Evolutionary conservation across 2,329 filamentous ascomycete genomes (phyloP).

Genomic region (Ophiosphaerella korrae): DNA sequence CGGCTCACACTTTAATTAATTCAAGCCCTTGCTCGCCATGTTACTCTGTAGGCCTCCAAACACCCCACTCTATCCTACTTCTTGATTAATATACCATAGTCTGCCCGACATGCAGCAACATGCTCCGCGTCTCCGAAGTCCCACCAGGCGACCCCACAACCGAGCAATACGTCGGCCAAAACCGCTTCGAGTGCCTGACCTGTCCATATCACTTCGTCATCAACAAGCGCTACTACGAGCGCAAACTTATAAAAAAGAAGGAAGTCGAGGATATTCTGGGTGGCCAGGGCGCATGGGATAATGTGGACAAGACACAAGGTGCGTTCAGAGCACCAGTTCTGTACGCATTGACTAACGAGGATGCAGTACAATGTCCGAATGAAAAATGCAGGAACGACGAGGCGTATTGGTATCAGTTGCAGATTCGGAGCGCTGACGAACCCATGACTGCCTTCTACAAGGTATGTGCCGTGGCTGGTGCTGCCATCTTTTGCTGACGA

Average conservation of each 20-base stretch:
- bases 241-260: conserved; percentile 78
- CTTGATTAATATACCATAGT: conserved; percentile 49
- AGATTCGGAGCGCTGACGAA: conserved; percentile 97
- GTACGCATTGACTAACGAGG: conserved; percentile 1
- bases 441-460: conserved; percentile 97
- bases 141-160: conserved; percentile 47
- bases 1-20: conserved; percentile 5
- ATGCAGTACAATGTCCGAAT: conserved; percentile 76
- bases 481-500: conserved; percentile 4
- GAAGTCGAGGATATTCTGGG: conserved; percentile 91
- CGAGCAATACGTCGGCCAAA: conserved; percentile 55
- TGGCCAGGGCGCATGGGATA: conserved; percentile 85
- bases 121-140: conserved; percentile 71
- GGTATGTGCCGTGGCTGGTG: conserved; percentile 51
- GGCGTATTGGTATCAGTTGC: conserved; percentile 94
- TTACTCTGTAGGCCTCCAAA: conserved; percentile 63
- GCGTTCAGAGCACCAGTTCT: conserved; percentile 7
- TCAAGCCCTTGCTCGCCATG: conserved; percentile 51
- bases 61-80: neutral
- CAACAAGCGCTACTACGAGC: conserved; percentile 79
- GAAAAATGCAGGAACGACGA: conserved; percentile 79
- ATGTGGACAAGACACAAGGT: conserved; percentile 80
- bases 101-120: conserved; percentile 83
- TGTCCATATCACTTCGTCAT: conserved; percentile 92
- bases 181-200: conserved; percentile 92